phyloP scores from a whole-genome alignment of 2,329 filamentous ascomycete genomes.

The Aspergillus ibericus region DNA sequence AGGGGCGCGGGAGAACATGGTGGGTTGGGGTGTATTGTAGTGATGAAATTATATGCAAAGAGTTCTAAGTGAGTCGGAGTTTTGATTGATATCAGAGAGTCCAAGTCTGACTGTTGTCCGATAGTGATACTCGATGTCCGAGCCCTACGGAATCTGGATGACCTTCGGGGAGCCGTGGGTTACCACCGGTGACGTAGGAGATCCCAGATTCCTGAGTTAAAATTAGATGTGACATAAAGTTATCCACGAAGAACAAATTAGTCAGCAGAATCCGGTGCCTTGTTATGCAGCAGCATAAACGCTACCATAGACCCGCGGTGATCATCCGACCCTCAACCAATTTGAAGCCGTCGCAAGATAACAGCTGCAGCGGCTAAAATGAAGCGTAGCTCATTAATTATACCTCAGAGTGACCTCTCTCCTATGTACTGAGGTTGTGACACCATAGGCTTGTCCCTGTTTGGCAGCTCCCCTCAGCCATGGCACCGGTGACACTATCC shows the following conservation, averaged over 20 bases:
- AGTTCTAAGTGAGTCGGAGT: no score
- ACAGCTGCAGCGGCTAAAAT: background rate
- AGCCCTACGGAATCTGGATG: background rate
- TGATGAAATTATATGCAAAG: background rate
- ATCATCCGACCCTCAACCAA: background rate
- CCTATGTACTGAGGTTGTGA: background rate
- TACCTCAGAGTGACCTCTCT: background rate
- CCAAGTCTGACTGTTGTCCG: no score
- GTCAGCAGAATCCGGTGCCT: no score
- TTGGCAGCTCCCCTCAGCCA: background rate
- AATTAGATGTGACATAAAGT: background rate
- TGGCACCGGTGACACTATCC: background rate
- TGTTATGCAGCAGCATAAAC: background rate
- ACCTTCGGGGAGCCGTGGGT: background rate
- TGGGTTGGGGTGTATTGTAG: background rate
- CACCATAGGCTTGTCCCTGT: background rate
- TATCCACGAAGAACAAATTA: background rate
- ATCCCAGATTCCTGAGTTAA: background rate
- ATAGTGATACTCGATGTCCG: no score
- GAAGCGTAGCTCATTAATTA: background rate
- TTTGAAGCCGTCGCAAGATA: background rate
- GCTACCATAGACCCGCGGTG: background rate
- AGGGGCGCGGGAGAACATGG: slow-evolving; percentile 1
- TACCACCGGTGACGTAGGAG: background rate
- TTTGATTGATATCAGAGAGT: background rate